Percentiles rank a stretch among this genome's conserved stretches.
phyloP scores from a whole-genome alignment of 208 protist genomes.

The Lotmaria passim region DNA sequence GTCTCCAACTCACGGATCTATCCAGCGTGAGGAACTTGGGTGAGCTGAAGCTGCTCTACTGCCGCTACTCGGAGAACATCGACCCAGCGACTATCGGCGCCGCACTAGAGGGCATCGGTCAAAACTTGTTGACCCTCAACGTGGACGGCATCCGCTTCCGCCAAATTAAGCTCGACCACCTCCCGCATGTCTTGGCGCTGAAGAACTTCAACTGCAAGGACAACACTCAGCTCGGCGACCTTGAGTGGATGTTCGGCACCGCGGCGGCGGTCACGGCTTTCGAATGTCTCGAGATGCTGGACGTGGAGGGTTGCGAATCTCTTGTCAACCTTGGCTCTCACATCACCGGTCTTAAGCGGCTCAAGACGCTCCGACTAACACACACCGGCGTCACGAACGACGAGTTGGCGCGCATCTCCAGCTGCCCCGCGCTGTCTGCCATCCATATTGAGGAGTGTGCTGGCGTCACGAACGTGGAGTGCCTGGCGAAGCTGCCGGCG shows the following conservation, averaged over 20 bases:
- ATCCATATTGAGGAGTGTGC: constrained; percentile 58
- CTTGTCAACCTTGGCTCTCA: constrained; percentile 36
- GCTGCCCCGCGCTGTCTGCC: constrained; percentile 33
- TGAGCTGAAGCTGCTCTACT: constrained; percentile 79
- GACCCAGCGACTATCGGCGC: constrained; percentile 42
- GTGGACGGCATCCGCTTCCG: constrained; percentile 69
- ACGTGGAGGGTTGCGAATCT: constrained; percentile 57
- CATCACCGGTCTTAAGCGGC: constrained; percentile 38
- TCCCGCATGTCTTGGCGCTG: constrained; percentile 41
- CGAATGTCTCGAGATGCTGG: constrained; percentile 56
- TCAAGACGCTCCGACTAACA: constrained; percentile 57
- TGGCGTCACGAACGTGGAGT: constrained; percentile 39
- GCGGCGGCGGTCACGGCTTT: constrained; percentile 26
- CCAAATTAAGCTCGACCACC: constrained; percentile 35
- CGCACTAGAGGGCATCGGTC: constrained; percentile 52
- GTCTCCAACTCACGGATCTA: constrained; percentile 53
- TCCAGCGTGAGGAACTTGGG: constrained; percentile 46
- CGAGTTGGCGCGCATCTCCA: constrained; percentile 34
- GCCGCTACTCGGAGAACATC: constrained; percentile 78
- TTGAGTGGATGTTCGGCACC: constrained; percentile 48
- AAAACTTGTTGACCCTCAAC: constrained; percentile 69
- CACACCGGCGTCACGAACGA: constrained; percentile 43
- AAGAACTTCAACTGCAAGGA: constrained; percentile 79
- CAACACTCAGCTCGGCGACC: constrained; percentile 49
- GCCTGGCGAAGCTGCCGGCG: constrained; percentile 38